Base-by-base conservation (phyloP, 2,329 filamentous ascomycete genomes). In the Volutella citrinella region DNA sequence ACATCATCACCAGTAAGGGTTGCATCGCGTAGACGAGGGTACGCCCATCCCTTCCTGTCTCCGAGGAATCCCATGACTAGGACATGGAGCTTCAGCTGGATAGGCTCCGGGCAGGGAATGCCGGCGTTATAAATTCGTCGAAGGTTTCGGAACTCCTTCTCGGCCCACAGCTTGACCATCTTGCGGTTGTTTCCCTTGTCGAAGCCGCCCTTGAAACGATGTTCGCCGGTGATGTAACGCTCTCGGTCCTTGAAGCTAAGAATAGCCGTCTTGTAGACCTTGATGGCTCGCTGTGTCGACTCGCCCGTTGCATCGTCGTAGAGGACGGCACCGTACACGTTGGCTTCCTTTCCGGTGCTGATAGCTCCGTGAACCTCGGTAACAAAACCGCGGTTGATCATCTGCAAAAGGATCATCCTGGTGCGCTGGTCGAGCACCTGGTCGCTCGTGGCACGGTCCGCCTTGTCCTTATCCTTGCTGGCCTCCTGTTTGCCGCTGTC, bases 241-340 rank as follows among this genome's bases (percentile, higher is more conserved):
- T 96, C 90, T 38, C 93, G 79, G 65, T 98, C 93, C 68, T 97
- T 97, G 79, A 98, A 98, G 16, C 94, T 89, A 19, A 98, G 70
- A 46, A 98, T 98, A 34, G 87, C 86, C 7, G 93, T 98, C 75
- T 98, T 98, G 78, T 98, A 98, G 31, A 98, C 87, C 68, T 98
- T 98, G 71, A 97, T 89, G 10, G 93, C 93, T 30, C 88, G 80
- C 54, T 95, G 87, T 1, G 81, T 65, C 1, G 77, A 66, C 14
- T 72, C 65, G 23, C 70, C 69, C 7, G 74, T 61, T 15, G 59
- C 64, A 9, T 76, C 73, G 7, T 79, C 69, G 30, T 78, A 69
- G 4, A 80, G 76, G 10, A 95, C 74, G 13, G 91, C 89, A 45
- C 94, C 88, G 65, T 98, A 98, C 17, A 98, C 93, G 60, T 98